Evolutionary conservation across 2,329 filamentous ascomycete species (phyloP), one percentile per base, ranked within the genome.

Genomic region (Geosmithia flava): DNA sequence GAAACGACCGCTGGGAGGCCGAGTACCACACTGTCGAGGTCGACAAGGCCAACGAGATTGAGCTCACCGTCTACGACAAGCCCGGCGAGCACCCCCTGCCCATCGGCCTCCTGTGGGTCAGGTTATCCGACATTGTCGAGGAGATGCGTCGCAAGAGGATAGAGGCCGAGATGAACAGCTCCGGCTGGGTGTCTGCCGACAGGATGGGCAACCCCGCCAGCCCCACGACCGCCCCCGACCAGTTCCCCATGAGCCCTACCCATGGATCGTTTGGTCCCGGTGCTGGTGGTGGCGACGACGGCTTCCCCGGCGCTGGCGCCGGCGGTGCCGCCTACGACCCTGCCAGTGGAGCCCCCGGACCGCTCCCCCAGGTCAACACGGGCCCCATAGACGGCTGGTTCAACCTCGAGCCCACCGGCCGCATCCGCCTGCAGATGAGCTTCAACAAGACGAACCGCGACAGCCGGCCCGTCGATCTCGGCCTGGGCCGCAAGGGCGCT

Each of bases 141-240:
- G 93, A 98, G 66, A 91, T 98, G 76, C 85, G 93, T 61, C 82
- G 90, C 52, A 97, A 97, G 75, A 94, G 85, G 70, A 94, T 98
- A 52, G 93, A 98, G 68, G 85, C 88, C 15, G 93, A 98, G 62
- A 87, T 96, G 62, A 95, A 90, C 64, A 86, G 83, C 59, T 89
- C 87, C 43, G 93, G 91, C 47, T 98, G 93, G 93, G 91, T 96
- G 47, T 95, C 93, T 53, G 93, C 93, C 47, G 93, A 97, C 64
- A 87, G 91, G 61, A 95, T 97, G 87, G 86, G 80, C 44, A 81
- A 78, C 53, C 64, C 66, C 48, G 56, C 67, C 40, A 75, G 69
- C 51, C 67, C 75, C 2, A 68, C 69, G 42, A 67, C 19, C 58
- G 58, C 5, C 74, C 74, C 29, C 33, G 33, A 37, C 33, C 33